A percentile compares a stretch with the other conserved stretches of the same genome.
These are phyloP conservation scores for Clavulina sp. DNA, from an alignment of 768 basidiomycete species.

Conservation along the genomic window DNA sequence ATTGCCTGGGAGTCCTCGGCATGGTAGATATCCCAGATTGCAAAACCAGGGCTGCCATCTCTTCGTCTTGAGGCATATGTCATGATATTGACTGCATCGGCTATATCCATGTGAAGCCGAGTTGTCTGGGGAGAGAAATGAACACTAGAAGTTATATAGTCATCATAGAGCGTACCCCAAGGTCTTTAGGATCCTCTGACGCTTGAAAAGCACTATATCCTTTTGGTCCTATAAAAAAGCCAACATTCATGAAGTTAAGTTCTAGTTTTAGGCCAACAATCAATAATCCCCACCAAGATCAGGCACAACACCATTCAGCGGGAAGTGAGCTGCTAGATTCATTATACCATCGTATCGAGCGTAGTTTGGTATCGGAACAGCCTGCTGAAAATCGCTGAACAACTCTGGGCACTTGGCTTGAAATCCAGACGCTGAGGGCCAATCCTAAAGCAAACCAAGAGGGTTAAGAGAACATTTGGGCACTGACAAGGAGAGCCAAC, in stretches of 20 bases:
- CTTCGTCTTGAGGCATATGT: constrained; percentile 44
- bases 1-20: constrained; percentile 68
- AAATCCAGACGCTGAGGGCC: constrained; percentile 82
- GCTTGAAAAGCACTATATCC: constrained; percentile 84
- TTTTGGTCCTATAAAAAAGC: constrained; percentile 62
- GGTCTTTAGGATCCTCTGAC: constrained; percentile 42
- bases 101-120: constrained; percentile 86
- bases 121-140: too few species aligned
- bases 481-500: constrained; percentile 19
- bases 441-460: constrained; percentile 47
- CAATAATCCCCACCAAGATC: constrained; percentile 46
- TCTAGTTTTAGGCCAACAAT: constrained; percentile 13
- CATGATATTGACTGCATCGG: constrained; percentile 87
- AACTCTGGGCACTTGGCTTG: constrained; percentile 65
- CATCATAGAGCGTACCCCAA: too few species aligned
- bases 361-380: constrained; percentile 77
- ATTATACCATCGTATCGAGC: constrained; percentile 78
- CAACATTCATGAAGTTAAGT: constrained; percentile 8
- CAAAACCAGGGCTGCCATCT: constrained; percentile 44
- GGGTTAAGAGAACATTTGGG: not conserved
- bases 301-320: constrained; percentile 54
- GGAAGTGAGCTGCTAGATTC: constrained; percentile 84
- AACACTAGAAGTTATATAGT: too few species aligned
- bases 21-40: constrained; percentile 83
- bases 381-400: constrained; percentile 66